Conservation (phyloP, 1,284 basidiomycete genomes). For the Cutaneotrichosporon sp. region DNA sequence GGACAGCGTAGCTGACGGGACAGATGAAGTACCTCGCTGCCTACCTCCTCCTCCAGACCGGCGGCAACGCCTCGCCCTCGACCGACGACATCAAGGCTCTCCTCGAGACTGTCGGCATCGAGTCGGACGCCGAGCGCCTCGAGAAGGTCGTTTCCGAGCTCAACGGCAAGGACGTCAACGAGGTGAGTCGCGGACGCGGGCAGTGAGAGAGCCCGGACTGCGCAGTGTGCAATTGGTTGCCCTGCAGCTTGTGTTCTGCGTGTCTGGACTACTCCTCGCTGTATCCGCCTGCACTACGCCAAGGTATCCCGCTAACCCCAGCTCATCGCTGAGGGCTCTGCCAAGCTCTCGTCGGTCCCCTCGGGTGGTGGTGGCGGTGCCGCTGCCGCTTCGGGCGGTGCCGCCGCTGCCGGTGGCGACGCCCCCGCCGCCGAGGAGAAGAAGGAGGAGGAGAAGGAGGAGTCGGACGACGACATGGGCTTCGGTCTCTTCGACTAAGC, state of each 20-base stretch:
- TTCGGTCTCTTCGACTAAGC: constrained; percentile 90
- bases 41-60: constrained; percentile 94
- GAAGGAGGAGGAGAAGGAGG: constrained; percentile 56
- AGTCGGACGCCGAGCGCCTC: constrained; percentile 79
- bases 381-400: constrained; percentile 54
- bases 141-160: constrained; percentile 86
- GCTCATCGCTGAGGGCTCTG: constrained; percentile 87
- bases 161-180: constrained; percentile 81
- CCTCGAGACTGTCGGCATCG: constrained; percentile 80
- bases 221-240: not conserved
- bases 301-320: constrained; percentile 46
- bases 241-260: too few relatives aligned
- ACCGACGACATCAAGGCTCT: constrained; percentile 87
- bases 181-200: constrained; percentile 51
- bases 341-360: constrained; percentile 87
- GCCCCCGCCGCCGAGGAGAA: constrained; percentile 63
- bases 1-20: not conserved
- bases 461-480: constrained; percentile 54
- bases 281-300: too few relatives aligned
- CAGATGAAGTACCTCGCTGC: constrained; percentile 97
- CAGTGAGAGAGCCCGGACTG: not conserved
- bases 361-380: constrained; percentile 42
- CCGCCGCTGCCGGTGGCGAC: constrained; percentile 57
- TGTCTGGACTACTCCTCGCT: too few relatives aligned
- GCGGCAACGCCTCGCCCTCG: constrained; percentile 83